Evolutionary conservation across 352 stramenopile genomes (phyloP).

Genomic region (Phytophthora citrophthora): DNA sequence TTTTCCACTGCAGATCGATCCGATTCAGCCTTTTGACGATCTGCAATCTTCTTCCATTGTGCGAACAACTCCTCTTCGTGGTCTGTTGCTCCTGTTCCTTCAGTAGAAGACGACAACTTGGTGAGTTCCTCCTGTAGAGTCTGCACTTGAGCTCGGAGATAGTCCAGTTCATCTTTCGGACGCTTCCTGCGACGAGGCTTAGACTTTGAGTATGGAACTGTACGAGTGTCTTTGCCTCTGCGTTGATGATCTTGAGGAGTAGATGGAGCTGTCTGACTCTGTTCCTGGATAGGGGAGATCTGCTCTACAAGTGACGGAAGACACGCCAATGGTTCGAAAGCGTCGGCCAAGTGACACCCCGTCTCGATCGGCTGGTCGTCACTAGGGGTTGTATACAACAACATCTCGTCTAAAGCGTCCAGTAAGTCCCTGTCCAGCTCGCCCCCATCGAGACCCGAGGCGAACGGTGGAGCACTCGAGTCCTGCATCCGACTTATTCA

Average conservation of each 20-base stretch:
- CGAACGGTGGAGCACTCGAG: background rate
- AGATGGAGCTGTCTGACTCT: background rate
- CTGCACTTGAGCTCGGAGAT: constrained; percentile 28
- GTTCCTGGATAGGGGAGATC: background rate
- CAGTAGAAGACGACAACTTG: constrained; percentile 16
- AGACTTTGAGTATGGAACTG: constrained; percentile 11
- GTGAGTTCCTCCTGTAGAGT: constrained; percentile 32
- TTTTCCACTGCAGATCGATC: constrained; percentile 32
- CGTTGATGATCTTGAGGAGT: constrained; percentile 3
- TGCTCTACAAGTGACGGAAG: constrained; percentile 1
- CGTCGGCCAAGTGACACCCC: constrained; percentile 24
- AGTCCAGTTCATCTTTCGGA: constrained; percentile 44
- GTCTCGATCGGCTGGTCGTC: constrained; percentile 10
- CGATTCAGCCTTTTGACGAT: constrained; percentile 26
- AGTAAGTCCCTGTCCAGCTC: constrained; percentile 29
- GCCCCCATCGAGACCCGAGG: constrained; percentile 5
- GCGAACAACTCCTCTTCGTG: constrained; percentile 26
- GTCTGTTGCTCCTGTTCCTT: background rate
- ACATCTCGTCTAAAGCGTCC: constrained; percentile 29
- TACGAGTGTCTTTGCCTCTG: constrained; percentile 15
- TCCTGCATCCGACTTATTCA: background rate
- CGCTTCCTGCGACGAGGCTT: constrained; percentile 33
- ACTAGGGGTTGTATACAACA: constrained; percentile 4
- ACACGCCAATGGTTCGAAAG: constrained; percentile 15
- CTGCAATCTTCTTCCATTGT: constrained; percentile 31